phyloP scores from a whole-genome alignment of 306 rosid species.

The Castanea mollissima region DNA sequence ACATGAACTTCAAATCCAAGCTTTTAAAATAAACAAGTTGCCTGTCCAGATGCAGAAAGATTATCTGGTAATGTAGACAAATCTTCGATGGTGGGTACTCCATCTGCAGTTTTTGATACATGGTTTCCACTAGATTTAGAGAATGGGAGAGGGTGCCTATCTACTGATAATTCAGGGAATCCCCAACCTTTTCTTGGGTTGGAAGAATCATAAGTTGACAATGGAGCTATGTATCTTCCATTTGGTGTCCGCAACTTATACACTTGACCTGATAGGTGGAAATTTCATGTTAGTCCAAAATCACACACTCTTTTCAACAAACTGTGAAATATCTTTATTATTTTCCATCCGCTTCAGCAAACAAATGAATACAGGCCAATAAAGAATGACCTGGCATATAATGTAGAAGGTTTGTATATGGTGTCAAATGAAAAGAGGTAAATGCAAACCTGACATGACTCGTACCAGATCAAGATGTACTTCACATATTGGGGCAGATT shows the following conservation, averaged over 20 bases:
- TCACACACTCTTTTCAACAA: neutral
- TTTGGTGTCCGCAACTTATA: conserved; percentile 73
- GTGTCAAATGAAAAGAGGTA: conserved; percentile 15
- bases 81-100: conserved; percentile 27
- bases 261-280: conserved; percentile 58
- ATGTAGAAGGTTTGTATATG: neutral
- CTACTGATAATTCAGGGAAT: conserved; percentile 57
- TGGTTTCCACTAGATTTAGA: conserved; percentile 26
- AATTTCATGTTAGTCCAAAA: conserved; percentile 4
- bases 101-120: conserved; percentile 32
- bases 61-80: conserved; percentile 27
- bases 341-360: neutral
- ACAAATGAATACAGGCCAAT: neutral
- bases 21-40: conserved; percentile 5
- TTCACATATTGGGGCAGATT: conserved; percentile 65
- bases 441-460: conserved; percentile 79
- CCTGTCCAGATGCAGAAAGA: conserved; percentile 43
- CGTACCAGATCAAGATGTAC: conserved; percentile 71
- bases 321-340: neutral
- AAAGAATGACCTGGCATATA: neutral
- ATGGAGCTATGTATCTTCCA: conserved; percentile 56
- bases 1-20: neutral
- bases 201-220: conserved; percentile 68
- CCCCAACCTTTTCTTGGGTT: conserved; percentile 86
- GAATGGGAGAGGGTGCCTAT: conserved; percentile 14